Percentiles rank a stretch among this genome's conserved stretches.
These are phyloP conservation scores for Boletus reticulatus DNA, from an alignment of 768 basidiomycete species.

Conservation along the genomic window DNA sequence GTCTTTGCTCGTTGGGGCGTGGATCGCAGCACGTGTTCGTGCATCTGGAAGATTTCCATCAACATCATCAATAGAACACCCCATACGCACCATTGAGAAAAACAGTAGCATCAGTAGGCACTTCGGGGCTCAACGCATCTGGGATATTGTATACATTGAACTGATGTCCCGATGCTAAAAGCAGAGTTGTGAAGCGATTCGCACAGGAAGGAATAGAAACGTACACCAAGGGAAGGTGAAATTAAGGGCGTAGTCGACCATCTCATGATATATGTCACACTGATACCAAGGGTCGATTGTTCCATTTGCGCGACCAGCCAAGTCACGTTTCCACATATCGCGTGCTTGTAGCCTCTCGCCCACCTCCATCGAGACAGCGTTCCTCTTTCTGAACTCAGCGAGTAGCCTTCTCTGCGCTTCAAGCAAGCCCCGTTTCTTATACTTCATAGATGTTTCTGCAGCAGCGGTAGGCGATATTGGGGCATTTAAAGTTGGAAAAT, in stretches of 20 bases:
- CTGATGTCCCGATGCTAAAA: constrained; percentile 21
- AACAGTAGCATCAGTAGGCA: constrained; percentile 43
- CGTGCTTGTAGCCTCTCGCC: constrained; percentile 17
- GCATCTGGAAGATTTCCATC: constrained; percentile 37
- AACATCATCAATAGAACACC: constrained; percentile 51
- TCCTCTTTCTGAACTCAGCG: constrained; percentile 7
- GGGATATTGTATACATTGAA: constrained; percentile 51
- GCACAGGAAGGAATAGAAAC: constrained; percentile 1
- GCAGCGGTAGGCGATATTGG: not conserved
- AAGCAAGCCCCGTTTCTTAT: constrained; percentile 3
- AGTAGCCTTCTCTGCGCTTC: constrained; percentile 7
- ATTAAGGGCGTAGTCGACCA: constrained; percentile 68
- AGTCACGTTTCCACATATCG: constrained; percentile 43
- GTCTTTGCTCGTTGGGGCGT: constrained; percentile 63
- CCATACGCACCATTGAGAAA: constrained; percentile 60
- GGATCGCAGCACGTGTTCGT: constrained; percentile 52
- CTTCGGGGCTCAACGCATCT: constrained; percentile 41
- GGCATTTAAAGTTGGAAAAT: constrained; percentile 38
- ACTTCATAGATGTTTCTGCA: not conserved
- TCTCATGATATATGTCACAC: constrained; percentile 58
- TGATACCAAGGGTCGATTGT: constrained; percentile 60
- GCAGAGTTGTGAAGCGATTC: not conserved
- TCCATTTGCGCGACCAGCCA: constrained; percentile 49
- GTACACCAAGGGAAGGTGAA: constrained; percentile 61
- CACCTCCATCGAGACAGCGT: constrained; percentile 5